Conservation (phyloP, 345 rosid species). For the Mercurialis annua region DNA sequence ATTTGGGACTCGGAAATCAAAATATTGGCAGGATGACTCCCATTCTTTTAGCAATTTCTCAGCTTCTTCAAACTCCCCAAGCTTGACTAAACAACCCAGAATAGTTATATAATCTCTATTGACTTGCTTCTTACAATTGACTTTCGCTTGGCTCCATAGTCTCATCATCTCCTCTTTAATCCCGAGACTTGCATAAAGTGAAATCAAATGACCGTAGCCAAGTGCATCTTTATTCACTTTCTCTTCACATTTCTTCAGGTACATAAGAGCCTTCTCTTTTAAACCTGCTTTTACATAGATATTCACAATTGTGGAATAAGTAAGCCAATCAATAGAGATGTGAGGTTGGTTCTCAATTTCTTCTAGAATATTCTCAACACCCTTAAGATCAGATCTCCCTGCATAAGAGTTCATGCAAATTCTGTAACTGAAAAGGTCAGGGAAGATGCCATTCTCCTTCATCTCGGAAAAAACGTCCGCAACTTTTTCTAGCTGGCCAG, state of each 20-base stretch:
- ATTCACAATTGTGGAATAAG: conserved; percentile 34
- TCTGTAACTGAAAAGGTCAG: conserved; percentile 42
- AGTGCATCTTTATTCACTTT: conserved; percentile 26
- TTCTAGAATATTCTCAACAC: conserved; percentile 35
- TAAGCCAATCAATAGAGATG: conserved; percentile 43
- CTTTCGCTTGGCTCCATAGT: conserved; percentile 39
- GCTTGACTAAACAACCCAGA: conserved; percentile 35
- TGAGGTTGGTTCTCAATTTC: conserved; percentile 33
- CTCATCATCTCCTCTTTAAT: conserved; percentile 41
- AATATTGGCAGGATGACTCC: conserved; percentile 34
- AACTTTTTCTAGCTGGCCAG: conserved; percentile 36
- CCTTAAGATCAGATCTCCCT: conserved; percentile 29
- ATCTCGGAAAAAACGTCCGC: conserved; percentile 36
- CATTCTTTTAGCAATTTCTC: conserved; percentile 37
- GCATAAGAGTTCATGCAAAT: conserved; percentile 39
- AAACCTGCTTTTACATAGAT: conserved; percentile 35
- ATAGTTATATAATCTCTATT: conserved; percentile 40
- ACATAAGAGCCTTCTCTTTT: conserved; percentile 30
- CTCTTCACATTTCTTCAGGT: conserved; percentile 42
- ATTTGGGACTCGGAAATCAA: conserved; percentile 49
- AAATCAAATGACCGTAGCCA: conserved; percentile 41
- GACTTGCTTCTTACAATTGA: conserved; percentile 29
- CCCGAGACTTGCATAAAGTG: conserved; percentile 40
- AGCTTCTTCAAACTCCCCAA: conserved; percentile 39
- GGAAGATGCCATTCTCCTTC: conserved; percentile 38